These are phyloP conservation scores for Areca catechu DNA, from an alignment of 176 grass and related monocot genomes.

Conservation along the genomic window DNA sequence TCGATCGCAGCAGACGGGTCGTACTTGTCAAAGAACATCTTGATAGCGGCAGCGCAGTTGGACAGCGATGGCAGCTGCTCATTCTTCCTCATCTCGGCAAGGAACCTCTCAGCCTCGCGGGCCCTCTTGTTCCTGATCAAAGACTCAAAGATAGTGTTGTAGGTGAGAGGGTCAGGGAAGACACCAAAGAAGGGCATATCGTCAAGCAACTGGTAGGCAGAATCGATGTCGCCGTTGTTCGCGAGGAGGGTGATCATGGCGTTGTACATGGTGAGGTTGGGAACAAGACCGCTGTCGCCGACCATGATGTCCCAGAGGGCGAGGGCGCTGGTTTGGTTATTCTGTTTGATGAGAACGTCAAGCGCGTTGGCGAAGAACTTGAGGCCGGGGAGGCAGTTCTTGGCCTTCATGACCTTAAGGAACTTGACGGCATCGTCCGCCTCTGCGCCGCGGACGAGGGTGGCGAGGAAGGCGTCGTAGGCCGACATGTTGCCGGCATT, in stretches of 20 bases:
- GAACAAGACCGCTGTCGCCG: constrained; percentile 34
- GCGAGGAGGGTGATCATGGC: constrained; percentile 47
- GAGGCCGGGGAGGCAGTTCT: constrained; percentile 53
- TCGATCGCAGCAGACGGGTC: constrained; percentile 50
- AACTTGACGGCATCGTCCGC: constrained; percentile 44
- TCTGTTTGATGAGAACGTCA: constrained; percentile 23
- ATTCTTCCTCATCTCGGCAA: constrained; percentile 78
- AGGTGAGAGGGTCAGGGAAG: constrained; percentile 54
- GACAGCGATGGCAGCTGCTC: constrained; percentile 54
- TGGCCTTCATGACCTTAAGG: constrained; percentile 55
- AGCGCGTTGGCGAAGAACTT: constrained; percentile 50
- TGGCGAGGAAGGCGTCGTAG: constrained; percentile 63
- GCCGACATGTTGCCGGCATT: constrained; percentile 24
- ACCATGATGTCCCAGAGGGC: constrained; percentile 65
- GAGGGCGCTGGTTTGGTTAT: constrained; percentile 20
- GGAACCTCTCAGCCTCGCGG: constrained; percentile 52
- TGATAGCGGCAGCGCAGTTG: constrained; percentile 48
- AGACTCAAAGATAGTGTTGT: constrained; percentile 55
- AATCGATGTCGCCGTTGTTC: constrained; percentile 25
- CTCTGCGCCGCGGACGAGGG: constrained; percentile 34
- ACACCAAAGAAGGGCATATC: constrained; percentile 68
- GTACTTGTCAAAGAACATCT: constrained; percentile 60
- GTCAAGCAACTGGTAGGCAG: constrained; percentile 48
- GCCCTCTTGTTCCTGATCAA: constrained; percentile 49
- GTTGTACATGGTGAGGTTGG: constrained; percentile 50